These are phyloP conservation scores for Kodamaea kakaduensis DNA, from an alignment of 805 yeast genomes.

Conservation along the genomic window DNA sequence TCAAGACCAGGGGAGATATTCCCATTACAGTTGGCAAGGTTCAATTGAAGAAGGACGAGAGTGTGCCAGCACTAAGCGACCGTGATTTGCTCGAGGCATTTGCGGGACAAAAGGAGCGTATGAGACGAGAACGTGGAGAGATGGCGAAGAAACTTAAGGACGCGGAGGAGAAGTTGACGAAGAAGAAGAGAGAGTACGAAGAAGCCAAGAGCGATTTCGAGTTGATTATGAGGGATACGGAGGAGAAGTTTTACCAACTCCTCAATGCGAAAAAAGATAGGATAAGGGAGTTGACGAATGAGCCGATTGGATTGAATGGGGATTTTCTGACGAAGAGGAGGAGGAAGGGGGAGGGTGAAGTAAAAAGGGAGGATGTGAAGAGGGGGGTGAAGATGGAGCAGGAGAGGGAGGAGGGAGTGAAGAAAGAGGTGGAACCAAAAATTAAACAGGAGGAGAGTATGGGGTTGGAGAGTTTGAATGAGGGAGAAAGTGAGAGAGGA, in stretches of 20 bases:
- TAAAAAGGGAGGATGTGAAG: conserved; percentile 3
- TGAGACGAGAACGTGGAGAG: conserved; percentile 7
- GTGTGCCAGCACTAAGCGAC: conserved; percentile 10
- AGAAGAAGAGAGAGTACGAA: conserved; percentile 12
- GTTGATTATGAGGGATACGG: conserved; percentile 21
- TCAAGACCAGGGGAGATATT: conserved; percentile 20
- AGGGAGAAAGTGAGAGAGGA: no score
- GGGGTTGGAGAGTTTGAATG: neutral
- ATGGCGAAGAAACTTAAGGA: conserved; percentile 1
- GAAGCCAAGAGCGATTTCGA: conserved; percentile 15
- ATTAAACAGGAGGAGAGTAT: conserved; percentile 1
- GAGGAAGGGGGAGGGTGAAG: conserved; percentile 1
- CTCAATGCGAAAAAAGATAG: conserved; percentile 28
- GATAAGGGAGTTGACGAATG: conserved; percentile 24
- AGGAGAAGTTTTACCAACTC: conserved; percentile 24
- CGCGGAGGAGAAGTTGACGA: conserved; percentile 8
- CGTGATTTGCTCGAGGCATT: conserved; percentile 19
- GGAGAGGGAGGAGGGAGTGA: conserved; percentile 7
- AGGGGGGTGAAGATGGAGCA: neutral
- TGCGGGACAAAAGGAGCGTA: conserved; percentile 13
- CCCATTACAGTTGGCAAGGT: conserved; percentile 26
- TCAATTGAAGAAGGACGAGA: conserved; percentile 14
- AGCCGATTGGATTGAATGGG: conserved; percentile 10
- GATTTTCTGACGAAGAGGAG: conserved; percentile 10
- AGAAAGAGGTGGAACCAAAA: neutral